phyloP scores from a whole-genome alignment of 768 basidiomycete species.

The Hydnomerulius pinastri region DNA sequence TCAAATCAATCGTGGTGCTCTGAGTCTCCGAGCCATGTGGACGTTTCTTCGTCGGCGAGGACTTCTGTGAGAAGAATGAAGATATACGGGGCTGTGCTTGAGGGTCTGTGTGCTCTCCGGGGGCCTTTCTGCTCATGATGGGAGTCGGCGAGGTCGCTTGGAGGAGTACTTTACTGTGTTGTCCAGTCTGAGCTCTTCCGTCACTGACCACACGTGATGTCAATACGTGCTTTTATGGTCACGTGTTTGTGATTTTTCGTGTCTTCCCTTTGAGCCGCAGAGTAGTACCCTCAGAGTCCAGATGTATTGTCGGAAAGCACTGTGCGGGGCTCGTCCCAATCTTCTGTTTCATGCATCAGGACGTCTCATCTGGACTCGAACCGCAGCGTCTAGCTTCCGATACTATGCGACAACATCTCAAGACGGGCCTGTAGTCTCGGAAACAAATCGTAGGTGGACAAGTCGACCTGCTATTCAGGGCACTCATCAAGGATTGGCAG shows the following conservation, averaged over 20 bases:
- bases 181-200: neutral
- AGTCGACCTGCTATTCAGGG: neutral
- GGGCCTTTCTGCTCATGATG: slow-evolving; percentile 23
- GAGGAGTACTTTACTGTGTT: no score
- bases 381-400: neutral
- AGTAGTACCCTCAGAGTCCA: neutral
- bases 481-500: slow-evolving; percentile 42
- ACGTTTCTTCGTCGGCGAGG: slow-evolving; percentile 31
- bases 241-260: slow-evolving; percentile 24
- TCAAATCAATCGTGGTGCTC: slow-evolving; percentile 53
- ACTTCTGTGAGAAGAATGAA: slow-evolving; percentile 37
- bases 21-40: slow-evolving; percentile 8
- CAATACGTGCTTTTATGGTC: slow-evolving; percentile 11
- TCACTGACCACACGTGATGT: slow-evolving; percentile 21
- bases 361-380: neutral
- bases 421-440: slow-evolving; percentile 52
- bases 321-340: slow-evolving; percentile 5
- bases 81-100: slow-evolving; percentile 42
- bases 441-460: slow-evolving; percentile 60
- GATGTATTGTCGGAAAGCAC: slow-evolving; percentile 15
- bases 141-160: neutral
- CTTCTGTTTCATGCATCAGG: neutral
- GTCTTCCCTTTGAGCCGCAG: neutral
- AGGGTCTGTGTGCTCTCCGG: neutral
- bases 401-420: slow-evolving; percentile 16